Conservation (phyloP, 345 rosid genomes). For the Pistacia integerrima region DNA sequence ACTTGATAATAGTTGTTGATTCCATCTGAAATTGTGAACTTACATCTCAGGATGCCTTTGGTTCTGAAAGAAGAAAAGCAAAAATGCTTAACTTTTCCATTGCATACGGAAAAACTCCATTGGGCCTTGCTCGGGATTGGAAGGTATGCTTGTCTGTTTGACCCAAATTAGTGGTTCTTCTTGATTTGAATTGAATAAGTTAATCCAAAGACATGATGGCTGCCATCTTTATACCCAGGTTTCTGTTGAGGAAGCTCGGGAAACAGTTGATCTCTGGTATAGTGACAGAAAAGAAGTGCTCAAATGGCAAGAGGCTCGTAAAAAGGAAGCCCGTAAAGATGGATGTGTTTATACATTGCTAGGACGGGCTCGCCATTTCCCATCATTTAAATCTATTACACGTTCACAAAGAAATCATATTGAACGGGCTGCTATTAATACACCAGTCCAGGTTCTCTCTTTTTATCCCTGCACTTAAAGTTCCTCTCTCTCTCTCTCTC, state of each 20-base stretch:
- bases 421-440: slow-evolving; percentile 90
- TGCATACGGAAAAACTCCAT: slow-evolving; percentile 92
- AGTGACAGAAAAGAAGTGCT: slow-evolving; percentile 86
- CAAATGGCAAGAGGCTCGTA: slow-evolving; percentile 77
- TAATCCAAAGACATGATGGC: slow-evolving; percentile 11
- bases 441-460: slow-evolving; percentile 83
- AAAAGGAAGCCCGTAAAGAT: slow-evolving; percentile 53
- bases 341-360: slow-evolving; percentile 68
- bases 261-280: slow-evolving; percentile 92
- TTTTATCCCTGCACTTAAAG: slow-evolving; percentile 10
- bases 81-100: slow-evolving; percentile 99
- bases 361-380: slow-evolving; percentile 82
- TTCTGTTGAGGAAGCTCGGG: slow-evolving; percentile 72
- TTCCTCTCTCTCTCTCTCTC: slow-evolving; percentile 15
- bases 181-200: slow-evolving; percentile 13
- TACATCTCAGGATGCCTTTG: slow-evolving; percentile 65
- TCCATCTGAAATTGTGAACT: slow-evolving; percentile 5
- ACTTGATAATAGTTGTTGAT: not conserved
- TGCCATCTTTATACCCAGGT: slow-evolving; percentile 48
- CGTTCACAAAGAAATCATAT: slow-evolving; percentile 58
- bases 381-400: slow-evolving; percentile 34
- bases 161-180: slow-evolving; percentile 1
- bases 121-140: slow-evolving; percentile 93
- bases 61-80: slow-evolving; percentile 86
- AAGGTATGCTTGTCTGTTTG: slow-evolving; percentile 51